Evolutionary conservation across 2,329 filamentous ascomycete genomes (phyloP).

Genomic region (Dactylellina leptospora): DNA sequence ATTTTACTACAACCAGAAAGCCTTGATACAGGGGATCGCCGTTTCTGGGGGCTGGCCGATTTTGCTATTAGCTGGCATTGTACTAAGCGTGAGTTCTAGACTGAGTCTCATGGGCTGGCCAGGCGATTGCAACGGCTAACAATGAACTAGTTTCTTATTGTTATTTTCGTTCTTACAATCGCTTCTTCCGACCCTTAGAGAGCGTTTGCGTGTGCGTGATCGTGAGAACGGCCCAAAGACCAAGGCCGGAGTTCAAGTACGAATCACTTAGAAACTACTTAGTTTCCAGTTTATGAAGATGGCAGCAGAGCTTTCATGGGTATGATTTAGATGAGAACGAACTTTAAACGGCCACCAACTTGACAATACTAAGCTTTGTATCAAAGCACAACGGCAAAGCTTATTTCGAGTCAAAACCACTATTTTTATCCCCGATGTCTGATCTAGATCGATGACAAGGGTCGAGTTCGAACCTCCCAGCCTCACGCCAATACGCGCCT

Average conservation of each 20-base stretch:
- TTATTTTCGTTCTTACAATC: conserved; percentile 25
- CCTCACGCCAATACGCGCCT: too few species aligned
- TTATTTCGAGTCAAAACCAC: conserved; percentile 4
- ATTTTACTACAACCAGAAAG: conserved; percentile 38
- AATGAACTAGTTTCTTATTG: conserved; percentile 28
- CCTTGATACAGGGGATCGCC: conserved; percentile 40
- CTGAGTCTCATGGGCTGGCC: neutral
- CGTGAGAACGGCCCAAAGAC: too few species aligned
- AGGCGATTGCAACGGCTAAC: neutral
- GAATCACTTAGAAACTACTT: too few species aligned
- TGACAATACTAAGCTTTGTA: neutral
- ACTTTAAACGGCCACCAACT: too few species aligned
- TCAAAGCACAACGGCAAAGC: neutral
- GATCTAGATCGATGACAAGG: too few species aligned
- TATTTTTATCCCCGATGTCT: too few species aligned
- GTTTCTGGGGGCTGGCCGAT: conserved; percentile 49
- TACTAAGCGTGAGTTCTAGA: conserved; percentile 28
- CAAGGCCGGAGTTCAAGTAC: too few species aligned
- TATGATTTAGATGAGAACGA: too few species aligned
- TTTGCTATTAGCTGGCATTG: conserved; percentile 15
- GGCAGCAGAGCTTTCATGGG: too few species aligned
- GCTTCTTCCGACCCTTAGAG: conserved; percentile 21
- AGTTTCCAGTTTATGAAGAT: too few species aligned
- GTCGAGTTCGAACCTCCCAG: too few species aligned
- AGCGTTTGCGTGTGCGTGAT: too few species aligned